phyloP scores from a whole-genome alignment of 2,329 filamentous ascomycete genomes.

The Cercospora sp. region DNA sequence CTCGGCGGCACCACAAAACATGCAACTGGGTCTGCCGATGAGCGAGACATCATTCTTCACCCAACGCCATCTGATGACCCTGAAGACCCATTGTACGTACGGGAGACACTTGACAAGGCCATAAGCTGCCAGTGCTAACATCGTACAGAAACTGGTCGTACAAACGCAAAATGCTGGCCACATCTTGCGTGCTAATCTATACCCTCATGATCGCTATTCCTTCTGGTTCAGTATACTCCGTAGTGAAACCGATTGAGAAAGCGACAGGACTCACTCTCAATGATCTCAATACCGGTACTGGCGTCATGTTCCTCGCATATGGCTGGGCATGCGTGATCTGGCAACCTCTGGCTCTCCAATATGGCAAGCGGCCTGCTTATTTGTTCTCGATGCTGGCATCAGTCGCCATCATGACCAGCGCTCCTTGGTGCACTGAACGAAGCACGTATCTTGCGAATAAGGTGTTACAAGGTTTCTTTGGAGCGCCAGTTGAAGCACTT shows the following conservation, averaged over 20 bases:
- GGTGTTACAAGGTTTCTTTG: constrained; percentile 51
- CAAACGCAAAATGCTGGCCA: constrained; percentile 45
- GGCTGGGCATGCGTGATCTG: constrained; percentile 55
- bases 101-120: neutral
- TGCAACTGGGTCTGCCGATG: constrained; percentile 30
- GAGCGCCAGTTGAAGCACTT: constrained; percentile 52
- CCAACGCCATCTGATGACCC: constrained; percentile 47
- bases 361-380: constrained; percentile 52
- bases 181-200: constrained; percentile 44
- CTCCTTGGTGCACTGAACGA: constrained; percentile 46
- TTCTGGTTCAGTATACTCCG: constrained; percentile 50
- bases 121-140: neutral
- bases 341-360: constrained; percentile 55
- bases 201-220: constrained; percentile 52
- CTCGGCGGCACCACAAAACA: constrained; percentile 34
- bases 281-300: constrained; percentile 51
- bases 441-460: constrained; percentile 51
- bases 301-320: constrained; percentile 53
- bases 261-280: constrained; percentile 49
- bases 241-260: constrained; percentile 50
- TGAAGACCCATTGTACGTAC: constrained; percentile 44
- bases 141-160: constrained; percentile 44
- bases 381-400: constrained; percentile 45
- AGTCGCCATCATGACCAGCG: constrained; percentile 47
- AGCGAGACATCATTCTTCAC: constrained; percentile 43